Conservation (phyloP, 257 asterid species). For the Asclepias syriaca region DNA sequence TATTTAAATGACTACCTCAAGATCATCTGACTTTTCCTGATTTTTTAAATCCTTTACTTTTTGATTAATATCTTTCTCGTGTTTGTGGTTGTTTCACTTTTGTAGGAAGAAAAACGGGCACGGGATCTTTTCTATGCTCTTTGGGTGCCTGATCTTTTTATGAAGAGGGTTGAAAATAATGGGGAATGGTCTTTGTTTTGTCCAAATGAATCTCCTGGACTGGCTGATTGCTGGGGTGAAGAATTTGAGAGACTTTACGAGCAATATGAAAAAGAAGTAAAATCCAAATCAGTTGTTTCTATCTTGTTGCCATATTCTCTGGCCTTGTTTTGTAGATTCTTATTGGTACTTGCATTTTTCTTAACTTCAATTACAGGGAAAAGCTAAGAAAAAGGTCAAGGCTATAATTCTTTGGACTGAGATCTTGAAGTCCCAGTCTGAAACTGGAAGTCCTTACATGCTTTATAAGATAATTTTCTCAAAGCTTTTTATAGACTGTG, state of each 20-base stretch:
- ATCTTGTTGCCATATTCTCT: neutral
- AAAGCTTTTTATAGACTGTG: neutral
- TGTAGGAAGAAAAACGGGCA: conserved; percentile 87
- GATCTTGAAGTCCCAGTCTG: conserved; percentile 39
- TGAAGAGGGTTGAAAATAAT: conserved; percentile 74
- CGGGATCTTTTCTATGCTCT: conserved; percentile 90
- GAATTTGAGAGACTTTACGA: conserved; percentile 77
- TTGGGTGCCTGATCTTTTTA: conserved; percentile 93
- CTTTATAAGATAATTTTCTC: conserved; percentile 36
- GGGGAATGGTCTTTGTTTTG: conserved; percentile 87
- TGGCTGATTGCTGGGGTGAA: conserved; percentile 98
- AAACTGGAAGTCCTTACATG: conserved; percentile 44
- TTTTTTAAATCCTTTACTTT: neutral
- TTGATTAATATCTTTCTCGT: neutral
- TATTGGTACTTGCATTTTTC: neutral
- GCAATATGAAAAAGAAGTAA: conserved; percentile 73
- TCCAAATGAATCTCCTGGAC: conserved; percentile 92
- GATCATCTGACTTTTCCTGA: neutral
- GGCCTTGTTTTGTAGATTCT: neutral
- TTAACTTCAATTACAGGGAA: conserved; percentile 20
- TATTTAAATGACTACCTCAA: neutral
- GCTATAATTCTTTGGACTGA: conserved; percentile 42
- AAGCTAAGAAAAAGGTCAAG: conserved; percentile 41
- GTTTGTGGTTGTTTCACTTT: neutral
- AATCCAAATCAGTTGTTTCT: neutral